A percentile compares a stretch with the other conserved stretches of the same genome.
Conservation (phyloP, 176 grass and related monocot genomes). For the Secale cereale region DNA sequence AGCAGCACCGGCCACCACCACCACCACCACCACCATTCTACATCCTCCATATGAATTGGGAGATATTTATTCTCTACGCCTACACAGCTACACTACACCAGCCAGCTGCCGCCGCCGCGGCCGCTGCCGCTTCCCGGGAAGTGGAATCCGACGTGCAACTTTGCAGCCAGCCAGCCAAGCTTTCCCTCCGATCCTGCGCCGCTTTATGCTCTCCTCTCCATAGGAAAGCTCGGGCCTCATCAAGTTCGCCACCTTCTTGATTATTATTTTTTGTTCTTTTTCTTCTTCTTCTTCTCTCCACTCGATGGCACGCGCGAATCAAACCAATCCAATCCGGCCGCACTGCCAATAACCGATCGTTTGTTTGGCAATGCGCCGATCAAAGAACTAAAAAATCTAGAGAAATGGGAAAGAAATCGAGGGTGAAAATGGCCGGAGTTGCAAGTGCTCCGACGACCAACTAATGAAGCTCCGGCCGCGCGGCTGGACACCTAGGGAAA, state of each 20-base stretch:
- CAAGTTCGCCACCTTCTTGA: background rate
- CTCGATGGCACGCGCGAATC: slow-evolving; percentile 20
- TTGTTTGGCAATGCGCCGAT: slow-evolving; percentile 29
- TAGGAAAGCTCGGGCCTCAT: slow-evolving; percentile 21
- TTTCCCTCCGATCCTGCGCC: background rate
- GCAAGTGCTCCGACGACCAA: background rate
- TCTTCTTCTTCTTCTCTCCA: background rate
- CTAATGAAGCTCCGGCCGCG: background rate
- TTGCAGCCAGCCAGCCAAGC: slow-evolving; percentile 1
- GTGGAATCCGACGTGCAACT: slow-evolving; percentile 31
- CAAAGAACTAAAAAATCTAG: slow-evolving; percentile 19
- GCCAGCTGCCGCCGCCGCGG: background rate
- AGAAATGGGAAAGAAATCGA: background rate
- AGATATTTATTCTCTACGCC: background rate
- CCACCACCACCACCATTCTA: background rate
- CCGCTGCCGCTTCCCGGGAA: background rate
- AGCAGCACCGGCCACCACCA: background rate
- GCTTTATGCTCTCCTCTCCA: slow-evolving; percentile 30
- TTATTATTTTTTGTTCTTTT: background rate
- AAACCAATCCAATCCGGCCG: slow-evolving; percentile 15
- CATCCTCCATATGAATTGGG: background rate
- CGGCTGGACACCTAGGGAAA: slow-evolving; percentile 16
- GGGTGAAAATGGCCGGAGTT: background rate
- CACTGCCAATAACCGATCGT: slow-evolving; percentile 31
- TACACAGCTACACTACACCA: no score